These are phyloP conservation scores for Mucor saturninus DNA, from an alignment of 371 early-diverging fungal species.

Conservation along the genomic window DNA sequence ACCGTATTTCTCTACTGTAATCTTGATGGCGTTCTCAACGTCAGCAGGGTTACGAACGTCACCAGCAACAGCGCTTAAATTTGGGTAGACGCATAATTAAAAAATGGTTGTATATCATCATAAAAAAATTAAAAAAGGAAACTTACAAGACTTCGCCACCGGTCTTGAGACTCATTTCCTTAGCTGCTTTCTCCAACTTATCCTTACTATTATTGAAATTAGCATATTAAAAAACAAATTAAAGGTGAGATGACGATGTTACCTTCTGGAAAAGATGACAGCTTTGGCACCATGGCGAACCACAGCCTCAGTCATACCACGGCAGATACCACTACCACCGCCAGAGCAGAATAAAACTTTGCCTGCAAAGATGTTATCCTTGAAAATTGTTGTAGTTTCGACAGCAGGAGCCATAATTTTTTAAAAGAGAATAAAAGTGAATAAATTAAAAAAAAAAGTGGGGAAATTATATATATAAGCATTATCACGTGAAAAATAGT, in stretches of 20 bases:
- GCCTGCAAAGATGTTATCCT: conserved; percentile 46
- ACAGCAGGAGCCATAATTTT: conserved; percentile 23
- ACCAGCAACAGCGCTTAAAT: conserved; percentile 52
- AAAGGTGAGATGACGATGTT: conserved; percentile 1
- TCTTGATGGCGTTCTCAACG: conserved; percentile 66
- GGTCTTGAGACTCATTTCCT: conserved; percentile 64
- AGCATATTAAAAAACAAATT: not conserved
- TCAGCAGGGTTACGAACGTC: conserved; percentile 71
- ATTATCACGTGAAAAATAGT: conserved; percentile 12
- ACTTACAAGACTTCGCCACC: conserved; percentile 56
- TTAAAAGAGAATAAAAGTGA: not conserved
- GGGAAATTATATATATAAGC: conserved; percentile 3
- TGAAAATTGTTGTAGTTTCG: conserved; percentile 46
- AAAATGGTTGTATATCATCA: not conserved
- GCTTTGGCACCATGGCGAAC: conserved; percentile 77
- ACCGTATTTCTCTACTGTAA: conserved; percentile 68
- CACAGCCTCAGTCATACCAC: conserved; percentile 81
- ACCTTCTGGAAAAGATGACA: conserved; percentile 70
- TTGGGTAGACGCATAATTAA: not conserved
- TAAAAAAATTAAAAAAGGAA: not conserved
- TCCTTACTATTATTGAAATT: conserved; percentile 32
- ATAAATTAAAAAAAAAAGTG: conserved; percentile 4
- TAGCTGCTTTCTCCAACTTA: conserved; percentile 73
- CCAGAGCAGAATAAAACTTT: conserved; percentile 56
- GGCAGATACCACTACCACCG: conserved; percentile 77